phyloP scores from a whole-genome alignment of 257 asterid genomes.

The Petrea volubilis region DNA sequence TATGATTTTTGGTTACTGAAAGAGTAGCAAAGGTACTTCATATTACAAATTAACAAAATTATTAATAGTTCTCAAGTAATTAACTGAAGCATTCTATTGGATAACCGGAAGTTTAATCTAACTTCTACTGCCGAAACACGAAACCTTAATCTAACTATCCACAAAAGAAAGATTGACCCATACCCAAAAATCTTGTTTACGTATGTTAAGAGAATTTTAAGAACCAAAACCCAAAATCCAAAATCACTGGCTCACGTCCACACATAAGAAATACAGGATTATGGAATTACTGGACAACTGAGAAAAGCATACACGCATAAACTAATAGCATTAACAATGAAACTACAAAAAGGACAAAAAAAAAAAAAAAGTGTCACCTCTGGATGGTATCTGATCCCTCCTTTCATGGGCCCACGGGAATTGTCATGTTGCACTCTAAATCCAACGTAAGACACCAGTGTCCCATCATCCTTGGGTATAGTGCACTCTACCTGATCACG shows the following conservation, averaged over 20 bases:
- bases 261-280: background rate
- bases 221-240: background rate
- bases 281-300: background rate
- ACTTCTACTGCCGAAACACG: background rate
- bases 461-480: constrained; percentile 79
- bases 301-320: background rate
- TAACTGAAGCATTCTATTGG: background rate
- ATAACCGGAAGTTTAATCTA: background rate
- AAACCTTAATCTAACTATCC: background rate
- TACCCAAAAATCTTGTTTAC: too few species aligned
- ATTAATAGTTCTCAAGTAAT: background rate
- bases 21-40: background rate
- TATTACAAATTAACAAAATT: background rate
- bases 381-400: constrained; percentile 85
- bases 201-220: background rate
- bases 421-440: constrained; percentile 84
- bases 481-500: constrained; percentile 76
- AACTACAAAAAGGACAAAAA: background rate
- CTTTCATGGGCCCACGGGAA: constrained; percentile 86
- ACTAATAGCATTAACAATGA: background rate
- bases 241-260: background rate
- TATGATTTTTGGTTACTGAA: background rate
- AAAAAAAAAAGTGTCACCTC: constrained; percentile 48
- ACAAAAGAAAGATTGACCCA: too few species aligned
- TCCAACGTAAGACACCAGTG: constrained; percentile 65